Conservation (phyloP, 768 basidiomycete species). For the Amanita brunnescens region DNA sequence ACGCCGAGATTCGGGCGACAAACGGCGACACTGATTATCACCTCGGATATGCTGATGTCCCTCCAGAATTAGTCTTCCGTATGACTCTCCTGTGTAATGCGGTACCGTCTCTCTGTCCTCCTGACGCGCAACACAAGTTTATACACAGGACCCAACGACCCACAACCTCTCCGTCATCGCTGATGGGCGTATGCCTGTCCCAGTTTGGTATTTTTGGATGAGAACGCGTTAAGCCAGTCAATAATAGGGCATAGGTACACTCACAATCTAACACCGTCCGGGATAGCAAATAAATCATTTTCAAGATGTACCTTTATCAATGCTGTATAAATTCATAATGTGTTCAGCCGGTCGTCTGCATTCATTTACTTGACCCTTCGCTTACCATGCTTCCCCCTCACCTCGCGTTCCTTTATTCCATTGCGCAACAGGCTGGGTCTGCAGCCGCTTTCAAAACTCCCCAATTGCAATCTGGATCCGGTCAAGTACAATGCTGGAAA, state of each 20-base stretch:
- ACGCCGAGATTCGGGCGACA: not conserved
- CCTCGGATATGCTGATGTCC: conserved; percentile 3
- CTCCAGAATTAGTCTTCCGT: not conserved
- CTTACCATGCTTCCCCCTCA: conserved; percentile 12
- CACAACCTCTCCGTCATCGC: not conserved
- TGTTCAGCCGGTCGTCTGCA: not conserved
- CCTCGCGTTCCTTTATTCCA: conserved; percentile 39
- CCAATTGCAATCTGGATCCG: conserved; percentile 31
- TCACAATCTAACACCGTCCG: not conserved
- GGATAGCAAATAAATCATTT: not conserved
- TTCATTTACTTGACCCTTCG: not conserved
- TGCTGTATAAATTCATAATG: not conserved
- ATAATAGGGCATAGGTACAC: not conserved
- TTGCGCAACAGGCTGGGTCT: conserved; percentile 39
- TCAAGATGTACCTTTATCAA: not conserved
- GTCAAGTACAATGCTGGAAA: conserved; percentile 43
- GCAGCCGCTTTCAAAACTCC: conserved; percentile 57
- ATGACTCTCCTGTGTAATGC: not conserved
- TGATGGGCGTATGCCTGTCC: not conserved
- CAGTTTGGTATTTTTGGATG: not conserved
- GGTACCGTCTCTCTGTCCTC: not conserved
- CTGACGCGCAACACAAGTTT: not conserved
- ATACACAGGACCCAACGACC: not conserved
- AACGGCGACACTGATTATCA: not conserved
- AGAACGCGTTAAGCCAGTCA: not conserved